Base-by-base conservation (phyloP, 108 stramenopile species). In the Cyclotella atomus region DNA sequence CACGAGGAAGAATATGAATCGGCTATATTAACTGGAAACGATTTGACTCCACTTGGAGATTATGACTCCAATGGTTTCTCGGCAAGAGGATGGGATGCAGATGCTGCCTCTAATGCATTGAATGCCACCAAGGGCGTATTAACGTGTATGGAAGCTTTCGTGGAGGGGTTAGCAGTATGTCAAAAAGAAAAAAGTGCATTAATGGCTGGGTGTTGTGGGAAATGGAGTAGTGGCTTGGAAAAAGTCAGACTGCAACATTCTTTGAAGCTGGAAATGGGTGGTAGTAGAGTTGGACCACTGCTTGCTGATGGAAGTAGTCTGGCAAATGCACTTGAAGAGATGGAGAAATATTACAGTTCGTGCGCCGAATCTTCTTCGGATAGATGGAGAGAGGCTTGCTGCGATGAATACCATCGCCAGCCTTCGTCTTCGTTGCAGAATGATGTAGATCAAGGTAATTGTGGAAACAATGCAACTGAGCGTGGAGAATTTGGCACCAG, bases 21-120 rank as follows among this genome's bases (percentile, higher is more conserved):
- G 15, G 81, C 88, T 12, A 62, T 89, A 50, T 62, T 86, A 24
- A 28, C 76, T 35, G 91, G 91, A 7, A 72, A 87, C 45, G 91
- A 91, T 64, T 68, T 91, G 46, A 30, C 61, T 30, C 35, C 78
- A 19, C 2, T 34, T 0, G 85, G 84, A 15, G 90, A 91, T 34
- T 59, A 75, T 33, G 64, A 63, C 8, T 46, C 76, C 32, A 91
- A 91, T 65, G 87, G 91, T 12, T 91, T 91, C 69, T 65, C 77
- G 8, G 81, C 84, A 25, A 73, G 66, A 16, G 75, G 75, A 12
- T 75, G 73, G 79, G 50, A 71, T 69, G 33, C 19, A 2, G 56
- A 78, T 46, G 73, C 73, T 38, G 49, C 79, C 41, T 45, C 79
- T 5, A 0, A n/a, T 4, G 79, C 79, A 43, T 62, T 80, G 34